A percentile compares a stretch with the other conserved stretches of the same genome.
phyloP scores from a whole-genome alignment of 2,329 filamentous ascomycete genomes.

The Fusarium sacchari region DNA sequence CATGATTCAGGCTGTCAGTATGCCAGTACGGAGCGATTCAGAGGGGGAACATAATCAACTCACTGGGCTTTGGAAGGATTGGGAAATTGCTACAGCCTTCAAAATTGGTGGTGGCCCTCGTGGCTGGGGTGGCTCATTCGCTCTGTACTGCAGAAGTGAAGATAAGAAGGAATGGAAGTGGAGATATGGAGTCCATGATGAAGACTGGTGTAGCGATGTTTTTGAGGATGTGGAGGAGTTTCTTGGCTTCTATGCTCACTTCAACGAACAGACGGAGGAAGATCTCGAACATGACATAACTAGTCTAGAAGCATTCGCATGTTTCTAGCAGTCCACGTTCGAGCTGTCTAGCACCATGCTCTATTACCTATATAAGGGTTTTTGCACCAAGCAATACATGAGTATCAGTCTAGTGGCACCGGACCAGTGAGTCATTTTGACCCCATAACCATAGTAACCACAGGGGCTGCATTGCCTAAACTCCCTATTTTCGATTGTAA shows the following conservation, averaged over 20 bases:
- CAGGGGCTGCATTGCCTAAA: too few relatives aligned
- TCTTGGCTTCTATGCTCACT: neutral
- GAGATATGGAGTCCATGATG: neutral
- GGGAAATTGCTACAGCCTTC: neutral
- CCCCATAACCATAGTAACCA: too few relatives aligned
- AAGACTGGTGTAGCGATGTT: neutral
- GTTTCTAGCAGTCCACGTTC: neutral
- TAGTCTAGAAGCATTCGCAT: neutral
- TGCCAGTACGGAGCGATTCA: fast-evolving
- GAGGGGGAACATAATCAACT: neutral
- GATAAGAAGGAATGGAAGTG: neutral
- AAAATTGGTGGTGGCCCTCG: neutral
- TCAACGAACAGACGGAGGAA: neutral
- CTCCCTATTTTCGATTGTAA: neutral
- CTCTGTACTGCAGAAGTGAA: neutral
- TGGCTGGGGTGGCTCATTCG: neutral
- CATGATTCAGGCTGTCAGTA: neutral
- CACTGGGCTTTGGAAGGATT: fast-evolving
- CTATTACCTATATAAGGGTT: fast-evolving
- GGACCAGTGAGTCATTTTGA: too few relatives aligned
- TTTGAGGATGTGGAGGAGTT: fast-evolving
- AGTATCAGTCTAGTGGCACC: too few relatives aligned
- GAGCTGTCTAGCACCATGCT: fast-evolving
- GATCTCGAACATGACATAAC: neutral
- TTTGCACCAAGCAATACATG: neutral